Conservation (phyloP, 768 basidiomycete species). For the Gloeostereum incarnatum region DNA sequence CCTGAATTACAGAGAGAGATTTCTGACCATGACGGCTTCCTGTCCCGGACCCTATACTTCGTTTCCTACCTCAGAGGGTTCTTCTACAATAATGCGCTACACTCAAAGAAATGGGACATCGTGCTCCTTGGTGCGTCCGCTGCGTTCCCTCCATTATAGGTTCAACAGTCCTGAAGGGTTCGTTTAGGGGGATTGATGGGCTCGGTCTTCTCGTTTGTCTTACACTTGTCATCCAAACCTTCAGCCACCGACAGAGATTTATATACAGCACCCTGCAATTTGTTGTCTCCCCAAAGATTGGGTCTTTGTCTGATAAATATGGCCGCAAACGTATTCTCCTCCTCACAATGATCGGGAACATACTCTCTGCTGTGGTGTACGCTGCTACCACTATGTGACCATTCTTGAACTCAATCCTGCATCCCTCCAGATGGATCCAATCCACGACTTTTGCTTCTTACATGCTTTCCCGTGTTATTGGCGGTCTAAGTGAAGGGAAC, state of each 20-base stretch:
- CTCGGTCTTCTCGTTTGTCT: conserved; percentile 79
- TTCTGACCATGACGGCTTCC: conserved; percentile 58
- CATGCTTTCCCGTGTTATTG: conserved; percentile 82
- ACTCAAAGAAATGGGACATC: conserved; percentile 84
- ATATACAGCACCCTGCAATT: conserved; percentile 66
- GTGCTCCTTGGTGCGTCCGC: conserved; percentile 68
- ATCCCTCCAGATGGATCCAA: conserved; percentile 63
- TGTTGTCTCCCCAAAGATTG: conserved; percentile 75
- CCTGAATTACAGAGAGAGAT: conserved; percentile 49
- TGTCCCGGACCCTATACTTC: conserved; percentile 58
- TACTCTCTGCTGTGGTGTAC: conserved; percentile 80
- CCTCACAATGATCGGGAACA: conserved; percentile 86
- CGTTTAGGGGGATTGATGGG: conserved; percentile 78
- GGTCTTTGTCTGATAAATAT: conserved; percentile 79
- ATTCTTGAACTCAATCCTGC: conserved; percentile 4
- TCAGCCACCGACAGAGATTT: conserved; percentile 24
- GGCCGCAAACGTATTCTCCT: conserved; percentile 82
- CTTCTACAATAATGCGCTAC: conserved; percentile 47
- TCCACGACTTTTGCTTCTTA: conserved; percentile 89
- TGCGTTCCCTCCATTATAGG: background rate
- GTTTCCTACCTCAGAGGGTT: conserved; percentile 60
- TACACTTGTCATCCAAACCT: conserved; percentile 11
- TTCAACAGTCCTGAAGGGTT: background rate
- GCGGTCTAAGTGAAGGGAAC: conserved; percentile 94
- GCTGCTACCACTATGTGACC: conserved; percentile 19